These are phyloP conservation scores for Chaetomium cochliodes DNA, from an alignment of 495 filamentous ascomycete species.

Conservation along the genomic window DNA sequence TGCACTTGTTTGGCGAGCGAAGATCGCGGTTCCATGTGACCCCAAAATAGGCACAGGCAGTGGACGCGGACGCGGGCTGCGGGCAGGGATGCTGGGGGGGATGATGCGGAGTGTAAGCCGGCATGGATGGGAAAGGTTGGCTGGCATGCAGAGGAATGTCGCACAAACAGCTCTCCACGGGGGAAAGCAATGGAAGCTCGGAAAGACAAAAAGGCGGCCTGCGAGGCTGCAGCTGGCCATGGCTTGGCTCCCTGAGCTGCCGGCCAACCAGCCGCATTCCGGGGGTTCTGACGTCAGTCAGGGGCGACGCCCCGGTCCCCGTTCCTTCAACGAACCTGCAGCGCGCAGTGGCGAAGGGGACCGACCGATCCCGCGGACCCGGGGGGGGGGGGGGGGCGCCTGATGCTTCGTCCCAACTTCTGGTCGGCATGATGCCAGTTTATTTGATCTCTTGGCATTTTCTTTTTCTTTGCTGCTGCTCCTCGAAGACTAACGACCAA, in stretches of 20 bases:
- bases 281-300: constrained; percentile 2
- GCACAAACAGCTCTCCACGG: no score
- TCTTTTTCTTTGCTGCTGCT: neutral
- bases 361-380: neutral
- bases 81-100: no score
- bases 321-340: neutral
- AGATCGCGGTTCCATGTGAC: neutral
- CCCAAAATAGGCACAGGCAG: neutral
- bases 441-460: constrained; percentile 10
- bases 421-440: neutral
- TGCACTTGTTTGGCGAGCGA: neutral
- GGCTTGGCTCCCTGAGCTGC: neutral
- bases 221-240: neutral
- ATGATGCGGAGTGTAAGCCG: no score
- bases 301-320: neutral
- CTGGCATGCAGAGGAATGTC: neutral
- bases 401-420: constrained; percentile 1
- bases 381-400: no score
- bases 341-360: constrained; percentile 2
- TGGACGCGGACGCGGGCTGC: neutral
- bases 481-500: constrained; percentile 3
- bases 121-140: neutral
- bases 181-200: neutral
- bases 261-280: neutral
- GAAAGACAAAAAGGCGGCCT: neutral